Conservation (phyloP, 768 basidiomycete species). For the Hypholoma fasciculare region DNA sequence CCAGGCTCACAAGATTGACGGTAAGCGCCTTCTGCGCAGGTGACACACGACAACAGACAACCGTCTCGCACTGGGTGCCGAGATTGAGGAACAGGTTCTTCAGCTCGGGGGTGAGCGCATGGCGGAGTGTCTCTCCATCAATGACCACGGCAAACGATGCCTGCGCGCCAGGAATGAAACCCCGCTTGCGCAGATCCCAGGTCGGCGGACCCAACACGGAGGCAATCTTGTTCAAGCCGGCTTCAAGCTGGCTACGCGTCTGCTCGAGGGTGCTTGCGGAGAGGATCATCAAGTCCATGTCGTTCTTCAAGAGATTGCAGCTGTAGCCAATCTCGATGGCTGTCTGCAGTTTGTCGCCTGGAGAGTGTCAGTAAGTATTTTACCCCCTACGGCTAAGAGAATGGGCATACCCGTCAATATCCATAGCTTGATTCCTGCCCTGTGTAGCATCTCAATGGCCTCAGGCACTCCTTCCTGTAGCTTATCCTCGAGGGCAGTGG, state of each 20-base stretch:
- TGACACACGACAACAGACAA: constrained; percentile 97
- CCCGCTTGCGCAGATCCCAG: constrained; percentile 58
- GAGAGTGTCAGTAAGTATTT: neutral
- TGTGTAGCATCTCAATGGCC: constrained; percentile 88
- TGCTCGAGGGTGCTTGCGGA: constrained; percentile 79
- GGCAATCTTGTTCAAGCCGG: constrained; percentile 91
- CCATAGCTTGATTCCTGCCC: constrained; percentile 97
- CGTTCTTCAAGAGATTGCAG: constrained; percentile 90
- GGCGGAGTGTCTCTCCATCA: constrained; percentile 88
- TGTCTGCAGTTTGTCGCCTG: constrained; percentile 96
- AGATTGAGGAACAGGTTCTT: constrained; percentile 89
- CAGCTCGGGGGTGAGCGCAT: constrained; percentile 75
- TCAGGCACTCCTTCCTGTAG: constrained; percentile 97
- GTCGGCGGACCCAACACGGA: constrained; percentile 79
- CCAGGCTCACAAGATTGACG: constrained; percentile 74
- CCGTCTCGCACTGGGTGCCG: constrained; percentile 95
- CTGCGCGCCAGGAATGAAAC: constrained; percentile 63
- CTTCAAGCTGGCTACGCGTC: constrained; percentile 86
- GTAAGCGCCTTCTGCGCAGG: constrained; percentile 98
- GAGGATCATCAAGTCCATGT: constrained; percentile 97
- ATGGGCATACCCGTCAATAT: constrained; percentile 77
- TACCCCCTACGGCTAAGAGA: neutral
- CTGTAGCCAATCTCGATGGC: constrained; percentile 98
- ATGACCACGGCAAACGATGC: constrained; percentile 93
- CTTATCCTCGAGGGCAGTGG: constrained; percentile 96